Evolutionary conservation across 306 rosid species (phyloP), one percentile per base, ranked within the genome.

Genomic region (Styphnolobium japonicum): DNA sequence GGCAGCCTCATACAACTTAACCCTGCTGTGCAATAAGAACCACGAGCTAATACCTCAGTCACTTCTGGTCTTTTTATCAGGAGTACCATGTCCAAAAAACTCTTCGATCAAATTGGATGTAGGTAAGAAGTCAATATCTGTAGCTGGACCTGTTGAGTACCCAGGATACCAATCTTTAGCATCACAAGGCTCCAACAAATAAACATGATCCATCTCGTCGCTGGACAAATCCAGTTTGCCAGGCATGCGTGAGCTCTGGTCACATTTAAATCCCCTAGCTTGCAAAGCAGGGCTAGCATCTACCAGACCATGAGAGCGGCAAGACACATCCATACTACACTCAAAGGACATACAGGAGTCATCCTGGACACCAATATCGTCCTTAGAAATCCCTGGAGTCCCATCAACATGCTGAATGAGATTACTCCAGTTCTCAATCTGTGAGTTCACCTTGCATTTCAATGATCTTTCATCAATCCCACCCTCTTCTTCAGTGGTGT

Each of bases 41-140:
- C 48, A 80, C 72, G 23, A 48, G 76, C 10, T 56, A 52, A 65
- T 23, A 78, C 73, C 51, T 55, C 60, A 71, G 53, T 56, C 88
- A 49, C 67, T 85, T 77, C 40, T 39, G 15, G 52, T 76, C 73
- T 81, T 85, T 53, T 29, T 42, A 77, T 86, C 86, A 2, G 55
- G 75, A 43, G 76, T 71, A 48, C 68, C 86, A 61, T 81, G 67
- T 18, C 79, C 86, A 66, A 87, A 89, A 40, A 87, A 45, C 76
- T 84, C 87, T 72, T 89, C 93, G 15, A 91, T 91, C 87, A 87
- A 82, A 29, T 82, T 89, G 81, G 90, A 87, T 14, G 93, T 80
- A 4, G 91, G 75, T 53, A 84, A 65, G 62, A 91, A 78, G 76
- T 91, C 91, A 6, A 82, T 21, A 36, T 71, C 68, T 51, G 88